Evolutionary conservation across 768 basidiomycete genomes (phyloP), one percentile per base, ranked within the genome.

Genomic region (Lentinula sp.): DNA sequence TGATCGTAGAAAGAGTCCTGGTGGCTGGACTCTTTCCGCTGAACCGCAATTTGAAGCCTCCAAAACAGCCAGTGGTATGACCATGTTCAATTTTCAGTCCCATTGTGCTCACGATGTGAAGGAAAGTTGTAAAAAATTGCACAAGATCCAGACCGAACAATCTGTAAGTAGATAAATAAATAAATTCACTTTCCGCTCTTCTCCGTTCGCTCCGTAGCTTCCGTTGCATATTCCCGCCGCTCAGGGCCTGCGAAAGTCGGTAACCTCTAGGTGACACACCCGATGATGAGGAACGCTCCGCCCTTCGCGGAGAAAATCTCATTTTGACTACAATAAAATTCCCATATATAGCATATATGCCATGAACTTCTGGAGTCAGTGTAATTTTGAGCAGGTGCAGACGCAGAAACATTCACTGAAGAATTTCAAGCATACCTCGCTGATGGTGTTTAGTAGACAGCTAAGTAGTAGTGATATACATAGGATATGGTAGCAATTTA

Each of bases 1-100:
- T 9, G 11, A 11, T 4, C 21, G 52, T 37, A 21, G 52, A 18
- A 7, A 8, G 35, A 8, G 8, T 40, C 16, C 5, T 28, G 23
- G 45, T 42, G 16, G 40, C 37, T 64, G 35, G 32, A 13, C n/a
- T 34, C 10, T 58, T 61, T 60, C 60, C 60, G 66, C 48, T 63
- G 46, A 61, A 43, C 60, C 56, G 54, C 60, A 65, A 48, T 61
- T 37, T 32, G 59, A 76, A 63, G 37, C 63, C 61, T 51, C 68
- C 63, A 66, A 79, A 78, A 65, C 77, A 79, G n/a, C 76, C 74
- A 50, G 69, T 60, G 39, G 68, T 66, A 15, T 61, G 52, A n/a
- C 16, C 4, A 23, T 56, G 8, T 13, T 45, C 39, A 37, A 23
- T 21, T 40, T 40, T 31, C 7, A 23, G 40, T 56, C 23, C 9